Conservation (phyloP, 495 filamentous ascomycete genomes). For the Chlorociboria aeruginascens region DNA sequence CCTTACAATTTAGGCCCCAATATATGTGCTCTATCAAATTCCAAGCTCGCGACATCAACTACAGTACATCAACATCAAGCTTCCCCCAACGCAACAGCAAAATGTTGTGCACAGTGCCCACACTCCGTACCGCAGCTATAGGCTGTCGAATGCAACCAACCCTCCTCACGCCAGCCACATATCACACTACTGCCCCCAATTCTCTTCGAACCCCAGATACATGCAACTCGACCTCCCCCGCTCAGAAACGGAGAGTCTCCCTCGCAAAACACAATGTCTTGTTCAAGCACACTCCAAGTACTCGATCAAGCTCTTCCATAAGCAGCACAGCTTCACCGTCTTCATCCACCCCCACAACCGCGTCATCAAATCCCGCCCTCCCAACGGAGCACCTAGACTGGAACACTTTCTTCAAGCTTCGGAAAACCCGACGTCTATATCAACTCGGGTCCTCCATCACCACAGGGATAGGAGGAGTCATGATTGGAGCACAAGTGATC, state of each 20-base stretch:
- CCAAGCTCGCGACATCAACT: neutral
- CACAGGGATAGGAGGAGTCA: slow-evolving; percentile 45
- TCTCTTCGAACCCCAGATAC: slow-evolving; percentile 5
- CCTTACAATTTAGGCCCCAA: no score
- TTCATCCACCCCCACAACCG: neutral
- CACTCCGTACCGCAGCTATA: slow-evolving; percentile 16
- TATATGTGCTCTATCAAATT: no score
- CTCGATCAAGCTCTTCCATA: slow-evolving; percentile 9
- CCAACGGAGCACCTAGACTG: slow-evolving; percentile 47
- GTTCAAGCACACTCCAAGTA: slow-evolving; percentile 2
- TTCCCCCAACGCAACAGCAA: slow-evolving; percentile 1
- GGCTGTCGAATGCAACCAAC: slow-evolving; percentile 18
- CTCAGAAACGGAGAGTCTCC: slow-evolving; percentile 5
- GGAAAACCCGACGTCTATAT: slow-evolving; percentile 70
- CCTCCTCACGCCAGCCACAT: slow-evolving; percentile 13
- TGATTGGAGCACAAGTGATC: slow-evolving; percentile 50
- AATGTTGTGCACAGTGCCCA: slow-evolving; percentile 16
- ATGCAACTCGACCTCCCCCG: neutral
- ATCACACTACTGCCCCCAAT: slow-evolving; percentile 9
- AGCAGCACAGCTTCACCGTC: neutral
- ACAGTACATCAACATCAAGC: neutral
- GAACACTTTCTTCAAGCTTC: slow-evolving; percentile 88
- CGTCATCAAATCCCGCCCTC: neutral
- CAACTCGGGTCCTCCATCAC: slow-evolving; percentile 63
- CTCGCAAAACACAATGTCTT: slow-evolving; percentile 15